phyloP scores from a whole-genome alignment of 2,329 filamentous ascomycete genomes.

The Fusarium stilboides region DNA sequence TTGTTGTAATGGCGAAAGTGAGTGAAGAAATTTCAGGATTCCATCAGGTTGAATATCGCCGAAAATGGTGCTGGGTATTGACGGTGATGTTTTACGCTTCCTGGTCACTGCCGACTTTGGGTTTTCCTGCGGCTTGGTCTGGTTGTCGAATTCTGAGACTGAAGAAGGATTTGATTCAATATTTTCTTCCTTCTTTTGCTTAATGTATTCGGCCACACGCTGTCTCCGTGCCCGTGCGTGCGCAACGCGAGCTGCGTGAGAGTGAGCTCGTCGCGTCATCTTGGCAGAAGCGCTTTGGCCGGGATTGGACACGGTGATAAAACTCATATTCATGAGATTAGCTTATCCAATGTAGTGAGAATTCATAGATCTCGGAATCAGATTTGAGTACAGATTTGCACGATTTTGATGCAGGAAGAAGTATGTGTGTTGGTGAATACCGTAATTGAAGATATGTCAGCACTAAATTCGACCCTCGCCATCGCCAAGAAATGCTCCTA shows the following conservation, averaged over 20 bases:
- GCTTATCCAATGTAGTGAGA: no score
- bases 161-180: not conserved
- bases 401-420: no score
- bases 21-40: not conserved
- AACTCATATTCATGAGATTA: conserved; percentile 1
- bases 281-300: conserved; percentile 6
- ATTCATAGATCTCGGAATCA: not conserved
- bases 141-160: not conserved
- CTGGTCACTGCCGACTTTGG: rapidly evolving
- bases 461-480: not conserved
- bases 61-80: not conserved
- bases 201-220: not conserved
- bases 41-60: conserved; percentile 1
- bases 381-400: not conserved
- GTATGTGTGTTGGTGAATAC: not conserved
- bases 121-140: rapidly evolving
- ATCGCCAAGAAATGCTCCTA: conserved; percentile 33
- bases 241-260: conserved; percentile 20
- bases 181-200: not conserved
- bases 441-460: not conserved
- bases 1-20: not conserved
- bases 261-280: conserved; percentile 9
- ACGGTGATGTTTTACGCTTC: rapidly evolving
- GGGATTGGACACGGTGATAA: conserved; percentile 1
- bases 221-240: conserved; percentile 3